Conservation (phyloP, 192 early-diverging fungal species). For the Backusella parvicylindrica region DNA sequence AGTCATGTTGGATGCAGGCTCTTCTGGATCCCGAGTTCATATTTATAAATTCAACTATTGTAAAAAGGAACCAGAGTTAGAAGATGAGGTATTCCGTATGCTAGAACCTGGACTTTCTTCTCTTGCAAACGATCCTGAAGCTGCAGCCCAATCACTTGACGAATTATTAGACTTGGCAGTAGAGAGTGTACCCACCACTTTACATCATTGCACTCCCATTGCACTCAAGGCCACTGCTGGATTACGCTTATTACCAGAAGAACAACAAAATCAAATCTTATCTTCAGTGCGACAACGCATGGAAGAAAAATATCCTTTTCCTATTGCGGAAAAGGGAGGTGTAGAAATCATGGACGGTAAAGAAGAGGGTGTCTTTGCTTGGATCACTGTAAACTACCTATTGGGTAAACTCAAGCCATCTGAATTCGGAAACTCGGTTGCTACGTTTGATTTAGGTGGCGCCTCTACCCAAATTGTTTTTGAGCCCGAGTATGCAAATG, state of each 20-base stretch:
- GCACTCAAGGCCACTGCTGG: conserved; percentile 97
- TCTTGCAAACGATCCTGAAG: conserved; percentile 63
- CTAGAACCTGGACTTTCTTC: conserved; percentile 82
- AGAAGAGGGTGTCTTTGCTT: conserved; percentile 97
- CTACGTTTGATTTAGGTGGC: conserved; percentile 94
- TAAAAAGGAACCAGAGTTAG: conserved; percentile 74
- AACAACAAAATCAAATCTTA: conserved; percentile 73
- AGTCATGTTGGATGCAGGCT: conserved; percentile 95
- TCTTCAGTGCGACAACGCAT: conserved; percentile 64
- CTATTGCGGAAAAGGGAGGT: conserved; percentile 62
- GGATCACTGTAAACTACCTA: conserved; percentile 97
- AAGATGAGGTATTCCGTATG: conserved; percentile 87
- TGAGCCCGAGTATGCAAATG: conserved; percentile 67
- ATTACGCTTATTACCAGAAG: conserved; percentile 71
- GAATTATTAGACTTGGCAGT: conserved; percentile 74
- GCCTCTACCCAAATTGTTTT: conserved; percentile 98
- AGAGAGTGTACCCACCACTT: conserved; percentile 50
- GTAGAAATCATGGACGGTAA: conserved; percentile 94
- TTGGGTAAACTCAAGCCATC: conserved; percentile 48
- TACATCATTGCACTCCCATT: conserved; percentile 82
- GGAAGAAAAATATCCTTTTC: conserved; percentile 78
- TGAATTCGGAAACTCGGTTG: conserved; percentile 64
- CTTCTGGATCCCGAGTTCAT: conserved; percentile 95
- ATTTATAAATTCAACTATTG: conserved; percentile 97
- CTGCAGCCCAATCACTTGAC: conserved; percentile 81